These are phyloP conservation scores for Vitis hybrid DNA, from an alignment of 177 flowering plant genomes.

Conservation along the genomic window DNA sequence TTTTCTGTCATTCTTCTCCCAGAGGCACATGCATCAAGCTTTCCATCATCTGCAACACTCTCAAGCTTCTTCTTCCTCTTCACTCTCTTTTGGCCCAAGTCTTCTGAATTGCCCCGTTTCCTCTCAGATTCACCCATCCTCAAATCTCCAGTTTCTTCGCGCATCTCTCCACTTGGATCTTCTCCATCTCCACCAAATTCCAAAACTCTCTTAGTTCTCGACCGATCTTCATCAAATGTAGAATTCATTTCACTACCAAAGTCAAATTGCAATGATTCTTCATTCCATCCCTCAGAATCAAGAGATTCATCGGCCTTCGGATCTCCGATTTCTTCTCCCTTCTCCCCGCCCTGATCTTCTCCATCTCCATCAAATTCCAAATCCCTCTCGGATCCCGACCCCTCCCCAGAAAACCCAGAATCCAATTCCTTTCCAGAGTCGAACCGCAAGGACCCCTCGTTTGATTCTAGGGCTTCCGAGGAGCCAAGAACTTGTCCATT, in stretches of 20 bases:
- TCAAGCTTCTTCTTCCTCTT: conserved; percentile 40
- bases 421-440: conserved; percentile 4
- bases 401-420: conserved; percentile 13
- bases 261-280: no score
- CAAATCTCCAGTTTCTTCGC: conserved; percentile 9
- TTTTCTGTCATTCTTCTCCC: conserved; percentile 43
- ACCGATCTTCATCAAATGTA: no score
- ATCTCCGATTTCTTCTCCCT: conserved; percentile 13
- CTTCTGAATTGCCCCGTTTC: conserved; percentile 21
- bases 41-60: conserved; percentile 25
- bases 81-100: conserved; percentile 14
- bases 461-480: conserved; percentile 1
- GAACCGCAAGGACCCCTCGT: conserved; percentile 7
- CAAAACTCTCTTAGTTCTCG: not conserved
- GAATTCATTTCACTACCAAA: no score
- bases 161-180: conserved; percentile 8
- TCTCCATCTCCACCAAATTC: conserved; percentile 16
- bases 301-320: not conserved
- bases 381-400: conserved; percentile 20
- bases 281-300: no score
- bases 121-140: conserved; percentile 20
- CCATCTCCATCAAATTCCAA: conserved; percentile 25
- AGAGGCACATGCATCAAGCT: conserved; percentile 18
- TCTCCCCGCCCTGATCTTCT: not conserved
- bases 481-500: not conserved